These are phyloP conservation scores for Saturnispora mendoncae DNA, from an alignment of 805 yeast species.

Conservation along the genomic window DNA sequence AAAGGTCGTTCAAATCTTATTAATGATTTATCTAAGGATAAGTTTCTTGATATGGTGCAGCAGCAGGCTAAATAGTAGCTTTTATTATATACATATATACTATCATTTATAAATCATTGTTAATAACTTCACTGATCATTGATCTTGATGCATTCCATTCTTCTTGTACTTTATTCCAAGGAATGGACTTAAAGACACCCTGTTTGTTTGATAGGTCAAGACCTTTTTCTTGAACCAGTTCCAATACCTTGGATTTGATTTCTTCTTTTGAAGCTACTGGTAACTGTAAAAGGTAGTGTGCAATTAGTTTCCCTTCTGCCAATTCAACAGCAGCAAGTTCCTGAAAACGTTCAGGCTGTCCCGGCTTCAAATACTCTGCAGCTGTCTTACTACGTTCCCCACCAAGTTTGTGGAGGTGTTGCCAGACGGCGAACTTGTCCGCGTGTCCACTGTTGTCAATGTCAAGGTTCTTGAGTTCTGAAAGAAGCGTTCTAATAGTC, in stretches of 20 bases:
- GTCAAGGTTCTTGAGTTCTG: conserved; percentile 34
- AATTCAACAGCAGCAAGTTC: conserved; percentile 32
- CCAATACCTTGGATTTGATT: conserved; percentile 25
- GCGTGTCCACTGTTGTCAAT: conserved; percentile 21
- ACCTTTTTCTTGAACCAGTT: conserved; percentile 21
- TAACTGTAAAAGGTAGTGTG: conserved; percentile 26
- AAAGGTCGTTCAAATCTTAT: conserved; percentile 38
- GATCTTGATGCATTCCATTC: conserved; percentile 32
- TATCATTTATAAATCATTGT: conserved; percentile 17
- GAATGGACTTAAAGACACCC: conserved; percentile 26
- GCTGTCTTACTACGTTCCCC: conserved; percentile 35
- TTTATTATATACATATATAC: conserved; percentile 1
- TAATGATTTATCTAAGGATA: conserved; percentile 80
- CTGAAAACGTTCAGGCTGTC: conserved; percentile 34
- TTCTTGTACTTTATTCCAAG: conserved; percentile 27
- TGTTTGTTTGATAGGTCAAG: conserved; percentile 17
- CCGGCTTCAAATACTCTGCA: conserved; percentile 29
- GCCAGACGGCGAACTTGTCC: conserved; percentile 25
- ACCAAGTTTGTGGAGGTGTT: conserved; percentile 30
- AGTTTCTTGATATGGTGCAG: conserved; percentile 78
- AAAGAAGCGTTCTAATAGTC: conserved; percentile 32
- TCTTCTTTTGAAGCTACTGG: conserved; percentile 33
- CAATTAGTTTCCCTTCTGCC: conserved; percentile 30
- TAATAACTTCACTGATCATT: conserved; percentile 24
- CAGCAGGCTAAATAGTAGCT: conserved; percentile 48